Conservation (phyloP, 169 alveolate species). For the Babesia divergens region DNA sequence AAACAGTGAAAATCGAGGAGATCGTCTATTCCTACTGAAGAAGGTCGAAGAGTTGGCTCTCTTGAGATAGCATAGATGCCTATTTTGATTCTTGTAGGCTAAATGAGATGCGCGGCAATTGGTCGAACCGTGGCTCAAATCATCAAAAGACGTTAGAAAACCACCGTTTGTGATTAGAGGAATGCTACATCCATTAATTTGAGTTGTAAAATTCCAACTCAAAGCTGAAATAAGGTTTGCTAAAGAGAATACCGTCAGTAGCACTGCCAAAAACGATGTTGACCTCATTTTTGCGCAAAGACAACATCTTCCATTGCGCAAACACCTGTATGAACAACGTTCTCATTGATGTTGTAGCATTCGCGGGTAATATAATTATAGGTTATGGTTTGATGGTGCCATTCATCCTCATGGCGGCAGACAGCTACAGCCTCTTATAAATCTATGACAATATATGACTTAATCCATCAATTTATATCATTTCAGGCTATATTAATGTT, state of each 20-base stretch:
- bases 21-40: background rate
- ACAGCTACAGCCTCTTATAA: too few species aligned
- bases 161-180: too few species aligned
- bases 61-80: background rate
- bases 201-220: background rate
- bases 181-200: background rate
- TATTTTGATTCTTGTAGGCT: background rate
- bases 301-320: slow-evolving; percentile 12
- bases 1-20: background rate
- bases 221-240: background rate
- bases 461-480: too few species aligned
- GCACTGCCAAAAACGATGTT: background rate
- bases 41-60: background rate
- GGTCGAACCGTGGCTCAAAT: background rate
- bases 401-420: too few species aligned
- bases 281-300: slow-evolving; percentile 16
- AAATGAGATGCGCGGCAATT: background rate
- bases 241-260: background rate
- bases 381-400: too few species aligned
- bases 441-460: background rate
- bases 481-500: background rate
- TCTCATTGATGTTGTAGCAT: background rate
- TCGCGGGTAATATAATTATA: too few species aligned
- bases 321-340: background rate
- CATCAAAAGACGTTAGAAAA: background rate